Conservation (phyloP, 2,329 filamentous ascomycete genomes). For the Akanthomyces lecanii region DNA sequence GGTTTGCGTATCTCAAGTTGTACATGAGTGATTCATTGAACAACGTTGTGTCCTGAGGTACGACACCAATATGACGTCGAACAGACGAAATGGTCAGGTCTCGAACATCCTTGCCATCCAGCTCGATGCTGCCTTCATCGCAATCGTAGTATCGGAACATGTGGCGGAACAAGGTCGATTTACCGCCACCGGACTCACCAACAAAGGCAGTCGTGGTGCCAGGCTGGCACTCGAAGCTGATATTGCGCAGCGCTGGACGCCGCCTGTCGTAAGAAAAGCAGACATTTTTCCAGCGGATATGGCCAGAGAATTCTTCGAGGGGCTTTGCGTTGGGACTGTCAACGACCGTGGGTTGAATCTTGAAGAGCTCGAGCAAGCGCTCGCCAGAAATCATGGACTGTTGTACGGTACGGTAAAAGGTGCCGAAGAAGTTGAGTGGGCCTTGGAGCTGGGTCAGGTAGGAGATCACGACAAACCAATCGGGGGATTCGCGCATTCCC, state of each 20-base stretch:
- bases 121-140: conserved; percentile 70
- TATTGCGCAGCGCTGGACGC: conserved; percentile 75
- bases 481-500: conserved; percentile 60
- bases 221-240: conserved; percentile 80
- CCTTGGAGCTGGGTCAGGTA: conserved; percentile 78
- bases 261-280: conserved; percentile 86
- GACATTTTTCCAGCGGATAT: conserved; percentile 83
- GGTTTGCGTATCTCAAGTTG: conserved; percentile 86
- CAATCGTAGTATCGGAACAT: conserved; percentile 97
- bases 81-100: conserved; percentile 92
- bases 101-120: conserved; percentile 81
- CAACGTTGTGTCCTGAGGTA: conserved; percentile 91
- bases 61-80: conserved; percentile 85
- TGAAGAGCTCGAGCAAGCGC: conserved; percentile 91
- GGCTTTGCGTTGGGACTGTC: conserved; percentile 64
- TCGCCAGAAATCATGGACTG: conserved; percentile 97
- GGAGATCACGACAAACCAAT: conserved; percentile 69
- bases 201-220: conserved; percentile 95
- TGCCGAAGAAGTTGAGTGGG: conserved; percentile 83
- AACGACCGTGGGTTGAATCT: conserved; percentile 86
- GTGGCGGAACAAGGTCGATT: conserved; percentile 92
- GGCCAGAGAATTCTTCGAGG: conserved; percentile 67
- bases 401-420: conserved; percentile 93
- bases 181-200: conserved; percentile 93
- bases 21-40: conserved; percentile 97